phyloP scores from a whole-genome alignment of 2,329 filamentous ascomycete species.

The Pseudocercospora macadamiae region DNA sequence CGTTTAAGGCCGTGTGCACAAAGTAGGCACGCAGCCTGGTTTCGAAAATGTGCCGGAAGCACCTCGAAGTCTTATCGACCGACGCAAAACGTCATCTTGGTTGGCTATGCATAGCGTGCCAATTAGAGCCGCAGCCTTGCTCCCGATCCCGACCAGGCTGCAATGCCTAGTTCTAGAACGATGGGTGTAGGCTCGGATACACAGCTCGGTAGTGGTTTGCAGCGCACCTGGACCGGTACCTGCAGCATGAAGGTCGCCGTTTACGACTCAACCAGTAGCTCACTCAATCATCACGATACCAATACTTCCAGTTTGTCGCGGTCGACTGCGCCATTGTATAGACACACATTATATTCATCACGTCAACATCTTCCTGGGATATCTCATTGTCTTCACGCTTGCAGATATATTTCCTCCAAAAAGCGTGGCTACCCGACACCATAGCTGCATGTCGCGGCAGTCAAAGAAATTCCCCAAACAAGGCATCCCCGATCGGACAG shows the following conservation, averaged over 20 bases:
- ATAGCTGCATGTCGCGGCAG: not conserved
- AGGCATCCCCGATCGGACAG: not conserved
- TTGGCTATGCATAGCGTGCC: not conserved
- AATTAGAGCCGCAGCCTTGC: slow-evolving; percentile 7
- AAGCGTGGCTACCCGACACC: not conserved
- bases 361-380: no score
- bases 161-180: not conserved
- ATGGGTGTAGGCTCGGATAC: not conserved
- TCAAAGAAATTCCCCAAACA: not conserved
- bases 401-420: not conserved
- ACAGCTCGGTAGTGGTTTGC: not conserved
- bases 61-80: not conserved
- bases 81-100: not conserved
- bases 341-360: no score
- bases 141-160: not conserved
- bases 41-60: not conserved
- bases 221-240: not conserved
- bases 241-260: not conserved
- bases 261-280: not conserved
- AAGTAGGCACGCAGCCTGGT: no score
- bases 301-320: no score
- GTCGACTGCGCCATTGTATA: no score
- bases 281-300: not conserved
- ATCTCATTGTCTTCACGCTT: not conserved
- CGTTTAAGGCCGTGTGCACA: no score